Evolutionary conservation across 805 yeast species (phyloP).

Genomic region (Candida pseudofarinosa): DNA sequence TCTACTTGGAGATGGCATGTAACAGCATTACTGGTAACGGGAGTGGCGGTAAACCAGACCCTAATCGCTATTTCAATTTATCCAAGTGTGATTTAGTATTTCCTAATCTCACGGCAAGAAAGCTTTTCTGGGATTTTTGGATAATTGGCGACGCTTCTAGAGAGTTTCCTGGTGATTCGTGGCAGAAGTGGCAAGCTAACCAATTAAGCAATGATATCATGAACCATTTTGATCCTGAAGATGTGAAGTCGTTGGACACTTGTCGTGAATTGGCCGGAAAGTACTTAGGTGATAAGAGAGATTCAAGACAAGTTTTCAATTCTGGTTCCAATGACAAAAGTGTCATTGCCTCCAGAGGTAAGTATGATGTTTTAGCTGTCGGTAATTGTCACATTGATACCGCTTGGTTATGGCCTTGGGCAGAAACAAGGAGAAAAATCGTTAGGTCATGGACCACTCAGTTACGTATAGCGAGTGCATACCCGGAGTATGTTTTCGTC

Average conservation of each 20-base stretch:
- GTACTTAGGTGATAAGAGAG: slow-evolving; percentile 62
- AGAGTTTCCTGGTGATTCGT: slow-evolving; percentile 67
- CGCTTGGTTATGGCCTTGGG: slow-evolving; percentile 99
- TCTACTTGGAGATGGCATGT: slow-evolving; percentile 86
- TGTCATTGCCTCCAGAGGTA: slow-evolving; percentile 4
- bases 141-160: slow-evolving; percentile 88
- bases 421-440: slow-evolving; percentile 88
- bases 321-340: slow-evolving; percentile 23
- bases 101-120: slow-evolving; percentile 78
- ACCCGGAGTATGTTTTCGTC: slow-evolving; percentile 90
- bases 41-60: slow-evolving; percentile 59
- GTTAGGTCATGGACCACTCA: slow-evolving; percentile 97
- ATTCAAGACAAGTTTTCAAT: slow-evolving; percentile 59
- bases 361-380: slow-evolving; percentile 69
- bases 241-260: slow-evolving; percentile 49
- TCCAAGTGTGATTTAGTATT: slow-evolving; percentile 71
- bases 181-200: slow-evolving; percentile 83
- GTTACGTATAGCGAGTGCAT: slow-evolving; percentile 73
- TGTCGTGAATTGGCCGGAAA: slow-evolving; percentile 65
- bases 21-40: slow-evolving; percentile 88
- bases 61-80: slow-evolving; percentile 66
- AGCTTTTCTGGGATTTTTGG: slow-evolving; percentile 77
- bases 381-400: slow-evolving; percentile 98
- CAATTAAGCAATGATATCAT: slow-evolving; percentile 77
- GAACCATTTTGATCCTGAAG: slow-evolving; percentile 74